A percentile compares a stretch with the other conserved stretches of the same genome.
These are phyloP conservation scores for Penicillium hordei DNA, from an alignment of 2,329 filamentous ascomycete genomes.

Conservation along the genomic window DNA sequence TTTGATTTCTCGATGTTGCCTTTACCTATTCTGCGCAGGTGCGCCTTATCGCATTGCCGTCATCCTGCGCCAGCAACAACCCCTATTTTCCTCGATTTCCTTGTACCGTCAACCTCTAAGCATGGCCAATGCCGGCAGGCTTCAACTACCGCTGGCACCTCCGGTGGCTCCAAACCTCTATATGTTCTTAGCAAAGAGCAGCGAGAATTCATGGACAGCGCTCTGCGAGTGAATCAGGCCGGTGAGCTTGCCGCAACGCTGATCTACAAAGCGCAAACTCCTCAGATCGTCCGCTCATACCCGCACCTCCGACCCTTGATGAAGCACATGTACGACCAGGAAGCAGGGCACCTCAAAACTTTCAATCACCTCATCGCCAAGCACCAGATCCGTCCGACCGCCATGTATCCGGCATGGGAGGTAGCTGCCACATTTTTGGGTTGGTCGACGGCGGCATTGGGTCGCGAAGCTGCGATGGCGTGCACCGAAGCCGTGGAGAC, in stretches of 20 bases:
- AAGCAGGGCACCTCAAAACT: constrained; percentile 78
- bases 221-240: constrained; percentile 93
- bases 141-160: constrained; percentile 29
- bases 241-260: constrained; percentile 95
- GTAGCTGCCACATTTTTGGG: constrained; percentile 76
- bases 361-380: constrained; percentile 82
- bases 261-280: constrained; percentile 88
- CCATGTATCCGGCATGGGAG: constrained; percentile 88
- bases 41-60: constrained; percentile 16
- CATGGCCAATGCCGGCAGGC: constrained; percentile 28
- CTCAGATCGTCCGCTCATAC: constrained; percentile 73
- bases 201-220: constrained; percentile 71
- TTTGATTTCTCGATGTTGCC: constrained; percentile 23
- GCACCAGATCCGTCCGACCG: constrained; percentile 88
- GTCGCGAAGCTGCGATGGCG: constrained; percentile 93
- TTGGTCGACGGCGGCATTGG: constrained; percentile 85
- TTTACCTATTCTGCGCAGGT: constrained; percentile 25
- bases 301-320: constrained; percentile 88
- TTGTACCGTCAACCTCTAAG: constrained; percentile 33
- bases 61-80: constrained; percentile 13
- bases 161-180: constrained; percentile 32
- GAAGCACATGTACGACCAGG: constrained; percentile 98
- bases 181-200: constrained; percentile 69
- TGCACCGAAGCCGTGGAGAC: constrained; percentile 98
- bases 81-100: constrained; percentile 39